Percentiles rank a stretch among this genome's conserved stretches.
These are phyloP conservation scores for Corylus americana DNA, from an alignment of 306 rosid genomes.

Conservation along the genomic window DNA sequence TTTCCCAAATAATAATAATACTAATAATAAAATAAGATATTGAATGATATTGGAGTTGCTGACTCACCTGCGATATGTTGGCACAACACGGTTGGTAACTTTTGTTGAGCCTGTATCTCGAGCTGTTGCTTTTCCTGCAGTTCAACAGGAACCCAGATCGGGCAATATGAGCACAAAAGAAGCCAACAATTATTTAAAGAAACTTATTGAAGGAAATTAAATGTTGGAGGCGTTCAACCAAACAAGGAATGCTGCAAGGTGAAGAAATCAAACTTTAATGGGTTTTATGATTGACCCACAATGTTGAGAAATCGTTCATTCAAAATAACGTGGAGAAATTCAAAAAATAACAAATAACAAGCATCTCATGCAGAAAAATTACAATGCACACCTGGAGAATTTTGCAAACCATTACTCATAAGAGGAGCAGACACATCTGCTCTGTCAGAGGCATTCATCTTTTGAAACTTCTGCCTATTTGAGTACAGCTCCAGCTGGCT, in stretches of 20 bases:
- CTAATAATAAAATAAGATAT: neutral
- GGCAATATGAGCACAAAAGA: neutral
- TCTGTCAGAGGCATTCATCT: constrained; percentile 42
- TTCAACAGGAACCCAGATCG: constrained; percentile 1
- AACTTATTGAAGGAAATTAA: neutral
- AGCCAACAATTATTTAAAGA: neutral
- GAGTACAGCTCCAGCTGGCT: constrained; percentile 45
- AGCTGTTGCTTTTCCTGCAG: constrained; percentile 49
- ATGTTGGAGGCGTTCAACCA: neutral
- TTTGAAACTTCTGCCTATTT: constrained; percentile 58
- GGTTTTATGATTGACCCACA: neutral
- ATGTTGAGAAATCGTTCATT: neutral
- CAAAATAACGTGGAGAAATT: too few relatives aligned
- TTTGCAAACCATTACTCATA: constrained; percentile 36
- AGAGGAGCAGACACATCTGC: constrained; percentile 41
- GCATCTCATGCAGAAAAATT: constrained; percentile 10
- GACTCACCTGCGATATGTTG: constrained; percentile 62
- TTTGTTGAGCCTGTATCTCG: constrained; percentile 38
- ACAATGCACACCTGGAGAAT: constrained; percentile 59
- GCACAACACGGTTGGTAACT: constrained; percentile 61
- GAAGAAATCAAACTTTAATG: neutral
- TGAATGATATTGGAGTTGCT: neutral
- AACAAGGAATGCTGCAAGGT: neutral
- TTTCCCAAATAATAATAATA: neutral
- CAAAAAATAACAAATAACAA: neutral